Evolutionary conservation across 202 grass and related monocot genomes (phyloP).

Genomic region (Saccharum hybrid): DNA sequence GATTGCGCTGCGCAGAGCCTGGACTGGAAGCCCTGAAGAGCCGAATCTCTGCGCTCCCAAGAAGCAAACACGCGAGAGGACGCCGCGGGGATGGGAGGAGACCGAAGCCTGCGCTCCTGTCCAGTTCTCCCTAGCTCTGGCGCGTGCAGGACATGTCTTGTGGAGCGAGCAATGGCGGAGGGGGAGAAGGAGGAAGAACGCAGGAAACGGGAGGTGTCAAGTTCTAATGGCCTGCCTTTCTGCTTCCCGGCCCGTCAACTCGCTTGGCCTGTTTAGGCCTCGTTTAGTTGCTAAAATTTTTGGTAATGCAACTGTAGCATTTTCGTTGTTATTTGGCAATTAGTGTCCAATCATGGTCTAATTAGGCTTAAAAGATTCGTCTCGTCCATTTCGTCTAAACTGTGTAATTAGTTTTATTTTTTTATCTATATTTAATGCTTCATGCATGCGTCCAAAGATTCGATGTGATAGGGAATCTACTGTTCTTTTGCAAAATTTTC

Average conservation of each 20-base stretch:
- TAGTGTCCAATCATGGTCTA: too few relatives aligned
- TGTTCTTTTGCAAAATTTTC: too few relatives aligned
- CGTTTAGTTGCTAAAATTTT: too few relatives aligned
- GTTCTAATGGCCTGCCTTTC: slow-evolving; percentile 43
- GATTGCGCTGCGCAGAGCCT: slow-evolving; percentile 21
- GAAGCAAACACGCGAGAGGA: slow-evolving; percentile 31
- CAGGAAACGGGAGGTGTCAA: slow-evolving; percentile 37
- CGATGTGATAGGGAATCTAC: too few relatives aligned
- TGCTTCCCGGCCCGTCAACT: slow-evolving; percentile 24
- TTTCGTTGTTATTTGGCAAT: too few relatives aligned
- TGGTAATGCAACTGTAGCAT: too few relatives aligned
- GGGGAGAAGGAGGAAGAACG: neutral
- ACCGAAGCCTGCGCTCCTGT: neutral
- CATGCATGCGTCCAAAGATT: too few relatives aligned
- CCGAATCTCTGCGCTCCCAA: slow-evolving; percentile 21
- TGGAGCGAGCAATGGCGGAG: slow-evolving; percentile 1
- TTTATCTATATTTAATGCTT: too few relatives aligned
- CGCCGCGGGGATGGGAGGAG: neutral
- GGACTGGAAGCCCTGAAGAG: neutral
- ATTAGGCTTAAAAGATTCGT: too few relatives aligned
- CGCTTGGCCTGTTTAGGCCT: too few relatives aligned
- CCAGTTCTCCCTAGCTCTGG: slow-evolving; percentile 9
- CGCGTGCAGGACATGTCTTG: slow-evolving; percentile 3
- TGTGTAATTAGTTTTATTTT: too few relatives aligned
- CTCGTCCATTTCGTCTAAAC: too few relatives aligned